Evolutionary conservation across 352 stramenopile genomes (phyloP).

Genomic region (Globisporangium ultimum): DNA sequence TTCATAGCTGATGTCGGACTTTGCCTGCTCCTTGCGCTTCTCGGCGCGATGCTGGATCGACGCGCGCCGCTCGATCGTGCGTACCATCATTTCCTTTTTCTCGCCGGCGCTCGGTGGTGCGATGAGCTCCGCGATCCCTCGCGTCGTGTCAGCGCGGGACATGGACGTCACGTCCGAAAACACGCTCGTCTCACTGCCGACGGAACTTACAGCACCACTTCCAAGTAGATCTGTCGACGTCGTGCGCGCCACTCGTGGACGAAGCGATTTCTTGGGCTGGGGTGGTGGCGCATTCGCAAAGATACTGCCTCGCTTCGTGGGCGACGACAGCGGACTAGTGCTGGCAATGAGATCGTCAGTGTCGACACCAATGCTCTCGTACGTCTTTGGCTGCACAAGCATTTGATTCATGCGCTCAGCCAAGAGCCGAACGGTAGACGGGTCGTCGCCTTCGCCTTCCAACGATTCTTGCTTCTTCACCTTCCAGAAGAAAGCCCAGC

Average conservation of each 20-base stretch:
- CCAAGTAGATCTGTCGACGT: constrained; percentile 1
- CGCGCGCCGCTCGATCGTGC: constrained; percentile 30
- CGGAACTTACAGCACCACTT: constrained; percentile 5
- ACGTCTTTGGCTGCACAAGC: constrained; percentile 21
- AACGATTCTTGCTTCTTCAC: no score
- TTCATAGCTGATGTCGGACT: constrained; percentile 62
- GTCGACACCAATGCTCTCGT: constrained; percentile 45
- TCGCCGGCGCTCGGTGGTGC: not conserved
- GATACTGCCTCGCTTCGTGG: constrained; percentile 12
- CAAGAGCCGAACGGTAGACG: no score
- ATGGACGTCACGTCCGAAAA: constrained; percentile 6
- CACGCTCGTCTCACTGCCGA: constrained; percentile 15
- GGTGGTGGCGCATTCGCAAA: constrained; percentile 12
- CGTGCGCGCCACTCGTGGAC: not conserved
- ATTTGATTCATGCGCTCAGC: no score
- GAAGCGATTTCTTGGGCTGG: not conserved
- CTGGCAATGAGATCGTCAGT: constrained; percentile 26
- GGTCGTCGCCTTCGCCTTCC: no score
- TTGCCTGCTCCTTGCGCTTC: constrained; percentile 38
- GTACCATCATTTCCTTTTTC: constrained; percentile 29
- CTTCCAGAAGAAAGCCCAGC: no score
- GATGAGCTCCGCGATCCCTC: constrained; percentile 7
- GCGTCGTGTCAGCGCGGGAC: not conserved
- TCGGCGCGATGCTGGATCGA: constrained; percentile 45
- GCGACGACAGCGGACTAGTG: not conserved